Evolutionary conservation across 495 filamentous ascomycete genomes (phyloP).

Genomic region (Daldinia loculata): DNA sequence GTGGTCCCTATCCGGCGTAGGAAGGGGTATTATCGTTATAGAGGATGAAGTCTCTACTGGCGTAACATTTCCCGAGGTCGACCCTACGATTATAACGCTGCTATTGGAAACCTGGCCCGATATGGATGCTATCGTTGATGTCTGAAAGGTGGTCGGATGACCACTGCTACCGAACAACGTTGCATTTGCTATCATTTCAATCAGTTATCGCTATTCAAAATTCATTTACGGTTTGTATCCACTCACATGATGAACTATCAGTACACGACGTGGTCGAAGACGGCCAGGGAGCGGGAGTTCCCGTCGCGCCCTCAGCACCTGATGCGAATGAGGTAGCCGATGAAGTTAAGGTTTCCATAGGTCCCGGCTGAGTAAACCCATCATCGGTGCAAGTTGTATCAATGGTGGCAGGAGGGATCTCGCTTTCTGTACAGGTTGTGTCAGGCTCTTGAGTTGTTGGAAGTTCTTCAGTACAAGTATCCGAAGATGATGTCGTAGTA

Average conservation of each 20-base stretch:
- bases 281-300: background rate
- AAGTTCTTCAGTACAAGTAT: conserved; percentile 36
- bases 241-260: conserved; percentile 13
- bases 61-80: background rate
- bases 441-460: conserved; percentile 33
- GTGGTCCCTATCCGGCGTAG: conserved; percentile 29
- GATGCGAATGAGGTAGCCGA: conserved; percentile 17
- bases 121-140: conserved; percentile 35
- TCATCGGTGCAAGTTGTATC: conserved; percentile 44
- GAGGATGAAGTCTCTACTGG: conserved; percentile 10
- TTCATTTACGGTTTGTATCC: background rate
- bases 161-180: conserved; percentile 11
- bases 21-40: conserved; percentile 1
- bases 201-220: conserved; percentile 3
- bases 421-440: conserved; percentile 45
- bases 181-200: conserved; percentile 7
- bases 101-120: conserved; percentile 26
- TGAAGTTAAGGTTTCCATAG: conserved; percentile 28
- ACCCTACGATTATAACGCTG: conserved; percentile 7
- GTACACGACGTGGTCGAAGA: conserved; percentile 12
- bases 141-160: conserved; percentile 42
- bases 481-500: conserved; percentile 12
- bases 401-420: conserved; percentile 16
- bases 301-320: conserved; percentile 11
- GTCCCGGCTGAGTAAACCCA: conserved; percentile 33